Evolutionary conservation across 257 asterid genomes (phyloP), one percentile per base, ranked within the genome.

Genomic region (Solanum rostratum): DNA sequence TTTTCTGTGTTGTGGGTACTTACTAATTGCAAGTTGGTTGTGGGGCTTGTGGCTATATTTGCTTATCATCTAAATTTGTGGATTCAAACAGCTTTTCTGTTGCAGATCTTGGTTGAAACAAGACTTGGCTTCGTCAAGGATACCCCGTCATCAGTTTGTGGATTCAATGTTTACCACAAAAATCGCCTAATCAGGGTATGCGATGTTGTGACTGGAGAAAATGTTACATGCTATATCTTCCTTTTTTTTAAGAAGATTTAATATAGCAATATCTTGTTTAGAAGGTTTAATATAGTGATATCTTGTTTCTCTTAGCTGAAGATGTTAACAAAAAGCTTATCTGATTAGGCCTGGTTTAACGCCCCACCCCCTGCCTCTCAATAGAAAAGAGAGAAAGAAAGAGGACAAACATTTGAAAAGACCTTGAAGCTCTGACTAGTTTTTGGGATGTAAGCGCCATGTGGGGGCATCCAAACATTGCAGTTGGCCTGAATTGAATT

Each of bases 121-220:
- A 88, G 84, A 87, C 88, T 95, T 90, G 99, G 99, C 79, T 95
- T 91, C 91, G 93, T 90, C 59, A 91, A 94, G 90, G 99, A 93
- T 86, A 94, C 97, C 86, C 99, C 98, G 68, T 92, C 85, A 45
- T 57, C 69, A 80, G 87, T 95, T 73, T 86, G 88, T 88, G 99
- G 99, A 83, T 96, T 91, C 90, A 96, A 96, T 85, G 86, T 96
- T 50, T 96, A 96, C 94, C 98, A 96, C 84, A 96, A 93, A 91
- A 93, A 92, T 86, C 98, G 99, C 84, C 98, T 96, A 69, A 96
- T 96, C 89, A 90, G 95, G 97, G 98, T 94, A 93, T 46, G 85
- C 29, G 50, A 60, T 74, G 57, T 82, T 60, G 60, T 57, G 52
- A 57, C 52, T 70, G 22, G 29, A 46, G 80, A 60, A 80, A 6